phyloP scores from a whole-genome alignment of 2,329 filamentous ascomycete species.

The Harringtonia lauricola region DNA sequence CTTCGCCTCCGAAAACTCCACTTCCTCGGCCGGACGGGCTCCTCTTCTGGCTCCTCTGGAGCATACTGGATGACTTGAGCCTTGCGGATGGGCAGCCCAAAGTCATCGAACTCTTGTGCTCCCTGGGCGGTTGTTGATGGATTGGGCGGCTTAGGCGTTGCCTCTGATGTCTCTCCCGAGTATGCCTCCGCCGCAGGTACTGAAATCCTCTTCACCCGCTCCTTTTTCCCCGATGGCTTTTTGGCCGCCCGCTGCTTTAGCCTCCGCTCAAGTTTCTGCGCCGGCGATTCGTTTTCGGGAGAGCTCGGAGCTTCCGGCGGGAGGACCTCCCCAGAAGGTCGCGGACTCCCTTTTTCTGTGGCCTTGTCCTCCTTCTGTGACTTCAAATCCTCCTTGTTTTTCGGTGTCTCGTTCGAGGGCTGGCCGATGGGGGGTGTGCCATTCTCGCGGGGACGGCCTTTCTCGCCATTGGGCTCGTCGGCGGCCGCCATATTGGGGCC shows the following conservation, averaged over 20 bases:
- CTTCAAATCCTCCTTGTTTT: too few species aligned
- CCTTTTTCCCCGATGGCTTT: not conserved
- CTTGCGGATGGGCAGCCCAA: slow-evolving; percentile 54
- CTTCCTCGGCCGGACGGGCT: not conserved
- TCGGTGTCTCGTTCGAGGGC: too few species aligned
- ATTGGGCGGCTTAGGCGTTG: not conserved
- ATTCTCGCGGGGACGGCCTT: not conserved
- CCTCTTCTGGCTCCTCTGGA: not conserved
- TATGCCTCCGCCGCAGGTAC: not conserved
- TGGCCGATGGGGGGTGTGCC: too few species aligned
- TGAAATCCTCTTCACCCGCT: not conserved
- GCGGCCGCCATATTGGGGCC: slow-evolving; percentile 5
- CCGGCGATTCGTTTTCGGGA: slow-evolving; percentile 5
- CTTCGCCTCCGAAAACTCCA: slow-evolving; percentile 8
- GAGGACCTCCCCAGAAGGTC: not conserved
- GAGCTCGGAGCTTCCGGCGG: not conserved
- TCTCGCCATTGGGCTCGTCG: slow-evolving; percentile 4
- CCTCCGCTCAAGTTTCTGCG: slow-evolving; percentile 6
- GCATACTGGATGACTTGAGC: slow-evolving; percentile 20
- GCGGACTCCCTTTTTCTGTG: not conserved
- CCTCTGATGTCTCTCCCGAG: not conserved
- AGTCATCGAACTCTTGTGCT: slow-evolving; percentile 50
- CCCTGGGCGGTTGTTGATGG: not conserved
- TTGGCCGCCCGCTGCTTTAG: slow-evolving; percentile 2
- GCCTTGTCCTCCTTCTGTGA: too few species aligned